Base-by-base conservation (phyloP, 2,329 filamentous ascomycete species). In the Sphaerostilbella broomeana region DNA sequence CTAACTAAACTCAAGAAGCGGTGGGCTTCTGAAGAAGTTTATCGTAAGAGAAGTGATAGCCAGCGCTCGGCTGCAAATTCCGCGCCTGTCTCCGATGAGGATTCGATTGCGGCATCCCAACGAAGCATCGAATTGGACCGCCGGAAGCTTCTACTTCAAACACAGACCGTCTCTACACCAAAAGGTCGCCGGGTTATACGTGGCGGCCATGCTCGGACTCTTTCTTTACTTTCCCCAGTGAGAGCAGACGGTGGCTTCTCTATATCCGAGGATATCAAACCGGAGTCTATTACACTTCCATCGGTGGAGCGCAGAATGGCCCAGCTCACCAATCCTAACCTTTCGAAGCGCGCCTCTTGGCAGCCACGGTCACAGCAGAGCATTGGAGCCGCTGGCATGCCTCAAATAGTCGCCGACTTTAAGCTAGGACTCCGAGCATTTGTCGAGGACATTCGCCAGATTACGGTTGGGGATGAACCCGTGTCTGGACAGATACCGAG, bases 391-490 rank as follows among this genome's bases (percentile, higher is more conserved):
- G 38, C 42, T 16, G 42, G 38, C 29, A 63, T 77, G 43, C 88
- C 88, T 57, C 86, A 92, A 60, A 81, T 95, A 61, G 85, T 89
- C 12, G 84, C 86, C 44, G 92, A 95, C 62, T 80, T 98, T 60
- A 86, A 82, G 58, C 79, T 92, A 36, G 90, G 92, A 2, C 67
- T 98, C 34, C 89, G 85, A 79, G 95, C 86, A 2, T 98, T 98
- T 62, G 79, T 95, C 44, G 92, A 97, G 59, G 92, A 98, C 57
- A 79, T 98, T 33, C 77, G 89, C 49, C 92, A 97, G 62, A 94
- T 90, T 11, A 95, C 92, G 0, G 88, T 98, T 6, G 92, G 92
- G 17, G 92, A 98, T 39, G 92, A 98, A 65, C 86, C 81, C 12
- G 77, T 87, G 47, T 79, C 71, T 44, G 81, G 78, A 11, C 38